A percentile compares a stretch with the other conserved stretches of the same genome.
phyloP scores from a whole-genome alignment of 208 protist species.

The Balamuthia mandrillaris region DNA sequence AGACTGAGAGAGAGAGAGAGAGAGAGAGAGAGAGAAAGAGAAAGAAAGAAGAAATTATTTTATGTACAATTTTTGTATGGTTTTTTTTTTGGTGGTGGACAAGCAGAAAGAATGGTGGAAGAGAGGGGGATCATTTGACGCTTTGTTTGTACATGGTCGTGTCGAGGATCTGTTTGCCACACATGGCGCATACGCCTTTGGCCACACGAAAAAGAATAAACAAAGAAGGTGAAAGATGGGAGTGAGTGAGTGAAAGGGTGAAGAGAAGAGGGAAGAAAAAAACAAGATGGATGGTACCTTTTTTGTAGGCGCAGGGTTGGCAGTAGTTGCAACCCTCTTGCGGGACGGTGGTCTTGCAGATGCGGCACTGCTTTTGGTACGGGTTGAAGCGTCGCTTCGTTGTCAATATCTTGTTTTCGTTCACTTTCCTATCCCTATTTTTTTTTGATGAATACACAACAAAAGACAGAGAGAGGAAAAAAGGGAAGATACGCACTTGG shows the following conservation, averaged over 20 bases:
- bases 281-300: slow-evolving; percentile 1
- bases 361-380: slow-evolving; percentile 14
- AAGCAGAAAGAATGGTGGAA: too few relatives aligned
- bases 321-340: slow-evolving; percentile 15
- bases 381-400: slow-evolving; percentile 9
- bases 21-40: too few relatives aligned
- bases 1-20: too few relatives aligned
- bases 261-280: neutral
- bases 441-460: too few relatives aligned
- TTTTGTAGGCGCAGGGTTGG: slow-evolving; percentile 34
- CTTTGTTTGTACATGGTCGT: slow-evolving; percentile 12
- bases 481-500: too few relatives aligned
- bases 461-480: too few relatives aligned
- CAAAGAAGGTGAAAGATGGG: neutral
- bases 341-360: slow-evolving; percentile 18
- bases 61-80: too few relatives aligned
- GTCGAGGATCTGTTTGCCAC: slow-evolving; percentile 33
- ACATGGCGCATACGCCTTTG: slow-evolving; percentile 21
- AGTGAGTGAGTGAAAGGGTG: neutral
- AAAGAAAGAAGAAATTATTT: too few relatives aligned
- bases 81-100: too few relatives aligned
- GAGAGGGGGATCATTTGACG: too few relatives aligned
- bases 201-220: neutral
- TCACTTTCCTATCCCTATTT: neutral
- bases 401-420: slow-evolving; percentile 16